Evolutionary conservation across 2,329 filamentous ascomycete species (phyloP), one percentile per base, ranked within the genome.

Genomic region (Fusarium duplospermum): DNA sequence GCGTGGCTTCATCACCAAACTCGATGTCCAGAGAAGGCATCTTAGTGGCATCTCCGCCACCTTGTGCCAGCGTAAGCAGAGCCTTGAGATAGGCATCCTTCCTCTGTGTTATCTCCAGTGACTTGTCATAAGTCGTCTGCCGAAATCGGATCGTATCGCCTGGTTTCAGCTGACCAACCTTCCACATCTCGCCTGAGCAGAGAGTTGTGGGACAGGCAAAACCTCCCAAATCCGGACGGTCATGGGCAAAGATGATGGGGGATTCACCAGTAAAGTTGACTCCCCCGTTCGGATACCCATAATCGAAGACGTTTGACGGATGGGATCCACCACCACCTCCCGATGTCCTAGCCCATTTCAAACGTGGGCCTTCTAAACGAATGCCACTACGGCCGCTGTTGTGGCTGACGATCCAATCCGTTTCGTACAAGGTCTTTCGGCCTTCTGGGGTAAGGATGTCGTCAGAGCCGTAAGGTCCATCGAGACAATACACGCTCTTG

Each of bases 241-340:
- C 82, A 24, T 69, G 69, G 0, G 80, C 71, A n/a, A 83, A 79
- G n/a, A 84, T 79, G 6, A 82, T 76, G 2, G 81, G 73, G 3
- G 74, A 76, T 22, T 84, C 82, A 0, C 82, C 82, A 5, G 81
- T 83, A 64, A 76, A 84, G 71, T 81, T 82, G 10, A 83, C 62
- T 0, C 81, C 79, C 0, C 81, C 77, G 6, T 62, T 45, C 3
- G 69, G 69, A 52, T 72, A 72, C 3, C 67, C 67, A 10, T 72
- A 72, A 36, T 72, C 69, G 38, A 72, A 63, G 13, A 72, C 63
- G 50, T 91, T 91, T 36, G 84, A 87, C 0, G 91, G 91, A 78
- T 93, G 91, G 1, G 88, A 85, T 13, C 91, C 91, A 9, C 89
- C 91, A 69, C 91, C 90, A 0, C 90, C 91, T 13, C 90, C 91